These are phyloP conservation scores for Wickerhamomyces sydowiorum DNA, from an alignment of 805 yeast genomes.

Conservation along the genomic window DNA sequence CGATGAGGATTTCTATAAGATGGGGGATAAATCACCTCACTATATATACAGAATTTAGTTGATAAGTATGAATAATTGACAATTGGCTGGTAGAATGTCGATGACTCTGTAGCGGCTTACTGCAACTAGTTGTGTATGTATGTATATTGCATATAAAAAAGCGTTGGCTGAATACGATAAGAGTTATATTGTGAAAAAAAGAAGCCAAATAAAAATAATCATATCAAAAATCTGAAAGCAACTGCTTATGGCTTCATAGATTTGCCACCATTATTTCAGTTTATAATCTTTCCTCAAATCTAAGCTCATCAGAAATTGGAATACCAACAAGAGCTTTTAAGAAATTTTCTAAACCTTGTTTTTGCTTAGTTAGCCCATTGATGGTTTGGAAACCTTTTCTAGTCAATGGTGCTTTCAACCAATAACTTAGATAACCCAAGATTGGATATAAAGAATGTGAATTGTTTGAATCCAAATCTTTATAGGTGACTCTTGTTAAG, in stretches of 20 bases:
- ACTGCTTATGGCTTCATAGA: no score
- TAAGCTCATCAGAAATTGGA: constrained; percentile 84
- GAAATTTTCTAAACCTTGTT: constrained; percentile 87
- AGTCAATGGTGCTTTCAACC: constrained; percentile 95
- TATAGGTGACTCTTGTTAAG: constrained; percentile 79
- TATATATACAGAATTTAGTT: constrained; percentile 25
- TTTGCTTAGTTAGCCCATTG: constrained; percentile 92
- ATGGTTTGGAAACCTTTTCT: constrained; percentile 87
- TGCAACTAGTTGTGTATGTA: no score
- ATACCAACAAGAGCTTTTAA: constrained; percentile 86
- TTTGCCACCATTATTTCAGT: no score
- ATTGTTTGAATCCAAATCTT: constrained; percentile 36
- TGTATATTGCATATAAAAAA: not conserved
- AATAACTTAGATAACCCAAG: constrained; percentile 80
- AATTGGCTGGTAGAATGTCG: no score
- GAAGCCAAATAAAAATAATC: not conserved
- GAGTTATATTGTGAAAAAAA: not conserved
- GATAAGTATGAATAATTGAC: no score
- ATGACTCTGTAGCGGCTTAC: no score
- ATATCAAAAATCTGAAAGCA: no score
- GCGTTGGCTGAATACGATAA: not conserved
- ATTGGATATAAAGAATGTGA: constrained; percentile 68
- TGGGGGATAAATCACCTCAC: constrained; percentile 40
- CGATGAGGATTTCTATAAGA: constrained; percentile 24
- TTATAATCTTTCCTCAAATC: constrained; percentile 83